Percentiles rank a stretch among this genome's conserved stretches.
These are phyloP conservation scores for Globisporangium lucens DNA, from an alignment of 352 stramenopile genomes.

Conservation along the genomic window DNA sequence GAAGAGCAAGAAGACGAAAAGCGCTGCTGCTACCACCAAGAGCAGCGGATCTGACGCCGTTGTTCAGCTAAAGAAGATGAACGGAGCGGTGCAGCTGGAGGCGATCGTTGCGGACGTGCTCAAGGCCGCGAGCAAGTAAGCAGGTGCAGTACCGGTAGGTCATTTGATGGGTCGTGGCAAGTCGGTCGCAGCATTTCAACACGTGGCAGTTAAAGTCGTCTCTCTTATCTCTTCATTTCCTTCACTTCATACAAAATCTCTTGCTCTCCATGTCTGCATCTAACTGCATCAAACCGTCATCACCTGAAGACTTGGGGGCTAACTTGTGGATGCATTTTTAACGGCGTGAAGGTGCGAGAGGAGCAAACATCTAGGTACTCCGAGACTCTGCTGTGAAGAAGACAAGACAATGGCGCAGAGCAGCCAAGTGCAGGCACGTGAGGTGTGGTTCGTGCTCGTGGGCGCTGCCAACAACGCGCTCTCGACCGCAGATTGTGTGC, in stretches of 20 bases:
- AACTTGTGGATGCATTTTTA: not conserved
- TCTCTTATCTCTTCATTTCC: not conserved
- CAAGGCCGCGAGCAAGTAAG: not conserved
- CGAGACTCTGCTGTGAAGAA: not conserved
- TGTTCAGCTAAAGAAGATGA: constrained; percentile 8
- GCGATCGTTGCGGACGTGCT: constrained; percentile 3
- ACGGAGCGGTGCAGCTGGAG: constrained; percentile 1
- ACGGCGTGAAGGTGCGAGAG: not conserved
- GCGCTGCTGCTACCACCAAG: not conserved
- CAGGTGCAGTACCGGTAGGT: not conserved
- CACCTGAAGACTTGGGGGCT: not conserved
- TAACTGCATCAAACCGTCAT: not conserved
- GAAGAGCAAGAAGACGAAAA: constrained; percentile 10
- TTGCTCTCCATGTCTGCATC: not conserved
- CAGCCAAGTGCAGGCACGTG: not conserved
- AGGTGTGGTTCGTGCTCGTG: not conserved
- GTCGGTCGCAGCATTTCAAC: not conserved
- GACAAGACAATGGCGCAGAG: not conserved
- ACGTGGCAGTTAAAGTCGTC: not conserved
- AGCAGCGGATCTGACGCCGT: not conserved
- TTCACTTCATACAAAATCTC: not conserved
- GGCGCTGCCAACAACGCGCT: not conserved
- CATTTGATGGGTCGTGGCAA: not conserved
- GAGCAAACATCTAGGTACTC: not conserved
- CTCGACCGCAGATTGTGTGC: not conserved